Evolutionary conservation across 2,329 filamentous ascomycete species (phyloP).

Genomic region (Nigrospora sphaerica): DNA sequence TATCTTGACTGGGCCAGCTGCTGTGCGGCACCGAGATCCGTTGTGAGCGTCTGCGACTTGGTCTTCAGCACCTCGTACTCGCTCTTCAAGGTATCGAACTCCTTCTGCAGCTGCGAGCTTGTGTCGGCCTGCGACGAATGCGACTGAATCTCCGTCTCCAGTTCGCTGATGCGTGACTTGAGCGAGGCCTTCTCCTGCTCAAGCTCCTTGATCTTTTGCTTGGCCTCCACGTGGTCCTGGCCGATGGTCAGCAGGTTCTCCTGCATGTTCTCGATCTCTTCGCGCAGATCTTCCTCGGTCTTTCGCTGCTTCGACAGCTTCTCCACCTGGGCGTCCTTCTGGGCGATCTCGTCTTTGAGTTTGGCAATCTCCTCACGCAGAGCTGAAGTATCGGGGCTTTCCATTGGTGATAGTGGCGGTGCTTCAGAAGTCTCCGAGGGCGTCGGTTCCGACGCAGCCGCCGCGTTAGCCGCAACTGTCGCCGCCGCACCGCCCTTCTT

Average conservation of each 20-base stretch:
- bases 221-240: conserved; percentile 76
- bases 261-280: conserved; percentile 78
- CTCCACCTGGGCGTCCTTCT: conserved; percentile 68
- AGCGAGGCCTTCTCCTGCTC: conserved; percentile 61
- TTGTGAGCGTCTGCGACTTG: conserved; percentile 64
- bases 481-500: conserved; percentile 64
- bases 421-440: conserved; percentile 28
- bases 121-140: conserved; percentile 28
- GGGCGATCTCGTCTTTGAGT: conserved; percentile 45
- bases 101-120: conserved; percentile 49
- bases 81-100: conserved; percentile 47
- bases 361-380: conserved; percentile 42
- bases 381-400: conserved; percentile 23
- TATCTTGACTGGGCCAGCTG: conserved; percentile 81
- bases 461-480: conserved; percentile 19
- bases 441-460: conserved; percentile 28
- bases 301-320: conserved; percentile 61
- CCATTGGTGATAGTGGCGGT: conserved; percentile 18
- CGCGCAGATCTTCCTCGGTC: conserved; percentile 70
- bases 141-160: conserved; percentile 62
- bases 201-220: conserved; percentile 67
- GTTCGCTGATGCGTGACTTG: conserved; percentile 53
- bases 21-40: conserved; percentile 78
- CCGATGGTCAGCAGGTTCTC: conserved; percentile 75
- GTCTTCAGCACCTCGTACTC: conserved; percentile 63